Conservation (phyloP, 306 rosid species). For the Carpinus viminea region DNA sequence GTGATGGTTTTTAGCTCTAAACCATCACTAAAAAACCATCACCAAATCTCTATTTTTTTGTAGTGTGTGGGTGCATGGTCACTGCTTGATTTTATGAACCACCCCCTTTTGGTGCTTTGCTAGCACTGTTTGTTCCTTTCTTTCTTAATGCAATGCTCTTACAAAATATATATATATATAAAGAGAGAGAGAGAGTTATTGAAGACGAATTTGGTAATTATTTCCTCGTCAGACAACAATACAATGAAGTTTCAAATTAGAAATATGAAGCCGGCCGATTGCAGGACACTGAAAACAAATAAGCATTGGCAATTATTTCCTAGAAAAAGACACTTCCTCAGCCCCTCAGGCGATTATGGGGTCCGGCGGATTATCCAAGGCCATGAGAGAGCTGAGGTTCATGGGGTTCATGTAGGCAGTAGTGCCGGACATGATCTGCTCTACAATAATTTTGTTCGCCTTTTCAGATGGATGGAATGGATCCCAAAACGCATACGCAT, state of each 20-base stretch:
- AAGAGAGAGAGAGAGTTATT: not conserved
- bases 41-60: too few species aligned
- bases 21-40: too few species aligned
- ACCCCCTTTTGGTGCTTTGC: too few species aligned
- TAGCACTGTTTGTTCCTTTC: too few species aligned
- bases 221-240: not conserved
- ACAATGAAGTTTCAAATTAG: not conserved
- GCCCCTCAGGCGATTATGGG: not conserved
- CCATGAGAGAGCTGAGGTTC: conserved; percentile 69
- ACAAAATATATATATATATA: too few species aligned
- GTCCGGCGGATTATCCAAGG: conserved; percentile 38
- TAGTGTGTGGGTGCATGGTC: too few species aligned
- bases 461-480: conserved; percentile 73
- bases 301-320: not conserved
- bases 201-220: not conserved
- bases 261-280: not conserved
- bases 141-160: too few species aligned
- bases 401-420: conserved; percentile 57
- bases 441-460: conserved; percentile 57
- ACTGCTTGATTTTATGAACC: too few species aligned
- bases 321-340: not conserved
- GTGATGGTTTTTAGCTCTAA: too few species aligned
- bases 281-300: not conserved
- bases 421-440: conserved; percentile 54
- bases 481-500: conserved; percentile 71